A percentile compares a stretch with the other conserved stretches of the same genome.
phyloP scores from a whole-genome alignment of 345 rosid genomes.

The Lepidium didymum region DNA sequence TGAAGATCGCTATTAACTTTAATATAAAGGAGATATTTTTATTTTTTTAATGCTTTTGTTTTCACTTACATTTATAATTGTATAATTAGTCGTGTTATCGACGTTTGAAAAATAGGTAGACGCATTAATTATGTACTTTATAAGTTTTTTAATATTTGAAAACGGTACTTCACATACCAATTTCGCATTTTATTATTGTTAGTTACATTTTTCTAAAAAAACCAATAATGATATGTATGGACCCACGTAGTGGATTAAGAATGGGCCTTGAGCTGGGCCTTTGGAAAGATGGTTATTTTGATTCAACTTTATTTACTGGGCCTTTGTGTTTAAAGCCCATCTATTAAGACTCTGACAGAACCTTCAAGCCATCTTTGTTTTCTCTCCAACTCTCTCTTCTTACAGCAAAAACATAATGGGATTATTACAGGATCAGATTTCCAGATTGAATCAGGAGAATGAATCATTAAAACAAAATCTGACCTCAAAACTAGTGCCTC shows the following conservation, averaged over 20 bases:
- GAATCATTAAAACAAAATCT: slow-evolving; percentile 60
- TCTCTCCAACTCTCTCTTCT: too few relatives aligned
- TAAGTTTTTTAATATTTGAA: too few relatives aligned
- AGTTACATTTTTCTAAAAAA: too few relatives aligned
- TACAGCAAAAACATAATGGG: too few relatives aligned
- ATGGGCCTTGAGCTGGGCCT: too few relatives aligned
- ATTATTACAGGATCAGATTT: too few relatives aligned
- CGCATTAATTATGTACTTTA: too few relatives aligned
- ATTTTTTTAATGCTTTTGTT: background rate
- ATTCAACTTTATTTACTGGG: background rate
- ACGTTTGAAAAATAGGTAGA: background rate
- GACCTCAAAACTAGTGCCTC: slow-evolving; percentile 41
- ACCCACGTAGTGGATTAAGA: too few relatives aligned
- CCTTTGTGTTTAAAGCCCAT: background rate
- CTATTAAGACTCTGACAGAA: background rate
- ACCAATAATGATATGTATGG: too few relatives aligned
- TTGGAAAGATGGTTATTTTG: background rate
- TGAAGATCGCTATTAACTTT: background rate
- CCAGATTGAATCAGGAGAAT: slow-evolving; percentile 55
- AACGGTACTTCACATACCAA: too few relatives aligned
- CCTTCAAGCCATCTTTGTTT: too few relatives aligned
- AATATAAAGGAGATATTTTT: background rate
- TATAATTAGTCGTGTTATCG: background rate
- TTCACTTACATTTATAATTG: background rate
- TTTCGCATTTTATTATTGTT: too few relatives aligned